These are phyloP conservation scores for Boletus reticuloceps DNA, from an alignment of 768 basidiomycete genomes.

Conservation along the genomic window DNA sequence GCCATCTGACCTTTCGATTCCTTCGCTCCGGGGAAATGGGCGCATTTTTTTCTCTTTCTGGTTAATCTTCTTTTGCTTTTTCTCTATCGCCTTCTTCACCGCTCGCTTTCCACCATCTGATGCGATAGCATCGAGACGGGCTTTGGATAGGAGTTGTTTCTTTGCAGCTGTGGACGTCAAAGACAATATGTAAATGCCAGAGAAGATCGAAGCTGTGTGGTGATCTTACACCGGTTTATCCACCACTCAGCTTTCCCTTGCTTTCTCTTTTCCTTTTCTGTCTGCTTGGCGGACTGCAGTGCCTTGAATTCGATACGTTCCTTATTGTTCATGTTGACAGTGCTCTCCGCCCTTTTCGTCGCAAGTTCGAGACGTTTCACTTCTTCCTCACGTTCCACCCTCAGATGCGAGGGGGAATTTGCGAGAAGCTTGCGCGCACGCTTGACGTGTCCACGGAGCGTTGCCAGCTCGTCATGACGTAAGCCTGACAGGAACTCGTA, in stretches of 20 bases:
- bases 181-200: not conserved
- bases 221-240: constrained; percentile 71
- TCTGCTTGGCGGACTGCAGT: constrained; percentile 42
- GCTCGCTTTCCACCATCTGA: constrained; percentile 74
- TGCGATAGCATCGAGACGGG: constrained; percentile 77
- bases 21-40: constrained; percentile 49
- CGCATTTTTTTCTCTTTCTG: constrained; percentile 89
- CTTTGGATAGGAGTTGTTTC: constrained; percentile 67
- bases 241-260: constrained; percentile 83
- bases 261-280: constrained; percentile 57
- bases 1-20: constrained; percentile 5
- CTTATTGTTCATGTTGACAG: constrained; percentile 67
- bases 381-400: constrained; percentile 63
- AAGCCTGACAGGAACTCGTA: constrained; percentile 75
- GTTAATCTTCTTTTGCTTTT: constrained; percentile 80
- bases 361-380: constrained; percentile 68
- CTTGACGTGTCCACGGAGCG: constrained; percentile 63
- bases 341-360: constrained; percentile 72
- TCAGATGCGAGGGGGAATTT: constrained; percentile 59
- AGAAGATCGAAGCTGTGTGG: not conserved
- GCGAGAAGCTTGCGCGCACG: constrained; percentile 62
- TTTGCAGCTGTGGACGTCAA: constrained; percentile 58
- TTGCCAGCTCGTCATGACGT: constrained; percentile 61
- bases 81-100: constrained; percentile 85
- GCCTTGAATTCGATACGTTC: constrained; percentile 73